Percentiles rank a stretch among this genome's conserved stretches.
Evolutionary conservation across 176 grass and related monocot genomes (phyloP).

Genomic region (Triticum turgidum): DNA sequence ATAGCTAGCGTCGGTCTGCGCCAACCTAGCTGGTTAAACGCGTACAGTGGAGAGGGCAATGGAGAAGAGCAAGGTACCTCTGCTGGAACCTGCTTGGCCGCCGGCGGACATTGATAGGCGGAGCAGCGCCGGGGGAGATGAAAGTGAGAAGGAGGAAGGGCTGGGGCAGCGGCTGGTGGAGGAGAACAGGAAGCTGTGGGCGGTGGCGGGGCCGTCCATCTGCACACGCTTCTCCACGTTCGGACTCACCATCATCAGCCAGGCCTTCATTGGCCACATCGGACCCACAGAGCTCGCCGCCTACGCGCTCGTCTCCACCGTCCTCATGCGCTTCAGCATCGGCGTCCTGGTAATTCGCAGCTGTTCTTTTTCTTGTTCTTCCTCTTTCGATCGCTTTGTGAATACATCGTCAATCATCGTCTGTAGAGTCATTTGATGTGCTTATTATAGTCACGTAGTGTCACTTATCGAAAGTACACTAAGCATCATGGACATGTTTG

Average conservation of each 20-base stretch:
- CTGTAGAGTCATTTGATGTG: too few relatives aligned
- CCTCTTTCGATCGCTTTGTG: too few relatives aligned
- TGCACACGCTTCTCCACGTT: conserved; percentile 78
- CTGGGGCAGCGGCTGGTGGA: conserved; percentile 31
- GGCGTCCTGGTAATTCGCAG: conserved; percentile 53
- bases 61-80: neutral
- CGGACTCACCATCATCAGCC: conserved; percentile 88
- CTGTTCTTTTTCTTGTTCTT: too few relatives aligned
- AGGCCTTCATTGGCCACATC: conserved; percentile 86
- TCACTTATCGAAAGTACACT: too few relatives aligned
- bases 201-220: conserved; percentile 76
- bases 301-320: conserved; percentile 74
- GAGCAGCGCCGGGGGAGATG: too few relatives aligned
- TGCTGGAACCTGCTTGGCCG: conserved; percentile 9
- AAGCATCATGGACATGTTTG: neutral
- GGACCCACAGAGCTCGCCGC: conserved; percentile 79
- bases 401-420: too few relatives aligned
- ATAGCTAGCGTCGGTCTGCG: too few relatives aligned
- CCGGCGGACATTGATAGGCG: neutral
- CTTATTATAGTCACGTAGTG: too few relatives aligned
- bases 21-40: too few relatives aligned
- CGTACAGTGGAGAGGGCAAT: too few relatives aligned
- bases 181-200: conserved; percentile 91
- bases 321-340: conserved; percentile 77
- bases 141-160: neutral